Percentiles rank a stretch among this genome's conserved stretches.
These are phyloP conservation scores for Solanum corneliomulleri DNA, from an alignment of 257 asterid species.

Conservation along the genomic window DNA sequence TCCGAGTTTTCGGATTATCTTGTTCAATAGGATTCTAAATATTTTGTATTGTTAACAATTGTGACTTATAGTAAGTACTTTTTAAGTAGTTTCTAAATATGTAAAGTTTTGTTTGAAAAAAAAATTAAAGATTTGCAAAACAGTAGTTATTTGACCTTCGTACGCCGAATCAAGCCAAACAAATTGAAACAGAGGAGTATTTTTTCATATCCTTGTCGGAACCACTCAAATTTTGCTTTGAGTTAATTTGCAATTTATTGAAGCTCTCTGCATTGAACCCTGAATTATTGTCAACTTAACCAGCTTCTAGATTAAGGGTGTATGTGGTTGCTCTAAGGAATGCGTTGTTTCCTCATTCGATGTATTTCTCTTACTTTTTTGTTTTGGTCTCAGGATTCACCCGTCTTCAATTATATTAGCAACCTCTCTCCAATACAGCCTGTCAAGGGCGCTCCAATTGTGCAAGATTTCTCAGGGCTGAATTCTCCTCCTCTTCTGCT, in stretches of 20 bases:
- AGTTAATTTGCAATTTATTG: neutral
- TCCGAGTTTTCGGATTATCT: neutral
- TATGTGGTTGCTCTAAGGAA: neutral
- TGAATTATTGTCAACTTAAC: neutral
- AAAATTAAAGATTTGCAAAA: neutral
- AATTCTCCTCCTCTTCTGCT: conserved; percentile 39
- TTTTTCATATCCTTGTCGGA: neutral
- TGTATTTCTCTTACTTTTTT: conserved; percentile 1
- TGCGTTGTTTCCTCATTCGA: neutral
- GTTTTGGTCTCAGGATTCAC: conserved; percentile 37
- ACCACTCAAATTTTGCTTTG: neutral
- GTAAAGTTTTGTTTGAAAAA: neutral
- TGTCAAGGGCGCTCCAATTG: conserved; percentile 13
- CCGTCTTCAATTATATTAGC: conserved; percentile 37
- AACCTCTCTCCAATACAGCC: conserved; percentile 43
- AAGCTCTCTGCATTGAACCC: neutral
- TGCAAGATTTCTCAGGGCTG: conserved; percentile 30
- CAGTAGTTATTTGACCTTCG: neutral
- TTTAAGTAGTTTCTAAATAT: neutral
- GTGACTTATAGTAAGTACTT: neutral
- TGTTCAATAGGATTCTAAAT: neutral
- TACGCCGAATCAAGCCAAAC: neutral
- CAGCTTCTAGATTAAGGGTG: neutral
- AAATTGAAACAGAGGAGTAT: neutral
- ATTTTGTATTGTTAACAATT: neutral